Percentiles rank a stretch among this genome's conserved stretches.
Conservation (phyloP, 2,329 filamentous ascomycete species). For the Pseudocercospora ulei region DNA sequence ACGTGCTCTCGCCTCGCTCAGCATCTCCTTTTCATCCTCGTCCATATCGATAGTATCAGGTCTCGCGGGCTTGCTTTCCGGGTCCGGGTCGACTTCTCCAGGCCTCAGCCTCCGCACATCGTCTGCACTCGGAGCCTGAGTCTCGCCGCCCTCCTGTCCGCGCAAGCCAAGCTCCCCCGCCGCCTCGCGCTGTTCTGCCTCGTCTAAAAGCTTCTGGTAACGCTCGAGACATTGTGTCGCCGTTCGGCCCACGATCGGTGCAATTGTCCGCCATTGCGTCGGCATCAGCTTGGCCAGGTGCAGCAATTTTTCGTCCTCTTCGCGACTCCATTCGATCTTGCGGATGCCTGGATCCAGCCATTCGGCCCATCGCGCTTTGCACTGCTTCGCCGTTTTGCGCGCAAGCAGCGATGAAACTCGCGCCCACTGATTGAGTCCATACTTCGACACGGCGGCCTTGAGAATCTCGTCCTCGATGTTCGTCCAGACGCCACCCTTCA, state of each 20-base stretch:
- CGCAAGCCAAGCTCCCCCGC: conserved; percentile 64
- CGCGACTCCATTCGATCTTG: conserved; percentile 97
- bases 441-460: conserved; percentile 89
- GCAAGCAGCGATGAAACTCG: conserved; percentile 93
- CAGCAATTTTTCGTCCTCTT: conserved; percentile 94
- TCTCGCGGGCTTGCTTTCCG: conserved; percentile 87
- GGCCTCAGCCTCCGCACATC: conserved; percentile 74
- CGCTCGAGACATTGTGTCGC: conserved; percentile 95
- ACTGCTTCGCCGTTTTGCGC: conserved; percentile 96
- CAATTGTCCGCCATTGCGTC: conserved; percentile 97
- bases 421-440: conserved; percentile 95
- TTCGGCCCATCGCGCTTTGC: conserved; percentile 96
- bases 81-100: conserved; percentile 92
- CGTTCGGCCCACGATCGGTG: conserved; percentile 88
- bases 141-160: conserved; percentile 78
- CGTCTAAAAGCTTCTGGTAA: conserved; percentile 91
- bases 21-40: conserved; percentile 98
- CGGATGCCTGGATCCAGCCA: conserved; percentile 97
- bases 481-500: conserved; percentile 59
- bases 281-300: conserved; percentile 98
- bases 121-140: conserved; percentile 78
- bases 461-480: conserved; percentile 87
- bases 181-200: conserved; percentile 80
- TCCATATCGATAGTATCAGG: conserved; percentile 97
- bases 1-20: conserved; percentile 92